Base-by-base conservation (phyloP, 768 basidiomycete genomes). In the Antrodiella citrinella region DNA sequence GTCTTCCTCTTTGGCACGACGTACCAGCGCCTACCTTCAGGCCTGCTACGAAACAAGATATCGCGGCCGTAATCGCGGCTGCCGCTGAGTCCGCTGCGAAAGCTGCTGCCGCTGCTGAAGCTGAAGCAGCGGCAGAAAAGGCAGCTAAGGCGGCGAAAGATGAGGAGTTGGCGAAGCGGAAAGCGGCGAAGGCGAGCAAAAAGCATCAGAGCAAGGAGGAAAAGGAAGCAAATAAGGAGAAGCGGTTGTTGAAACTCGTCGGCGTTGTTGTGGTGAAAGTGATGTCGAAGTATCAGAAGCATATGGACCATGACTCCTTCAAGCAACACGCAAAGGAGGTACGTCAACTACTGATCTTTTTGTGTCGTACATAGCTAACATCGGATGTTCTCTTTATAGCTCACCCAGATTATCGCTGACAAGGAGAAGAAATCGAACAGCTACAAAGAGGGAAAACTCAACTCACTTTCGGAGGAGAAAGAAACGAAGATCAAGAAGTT, bases 311-410 rank as follows among this genome's bases (percentile, higher is more conserved):
- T 45, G 92, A 96, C 4, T 64, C 73, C 48, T 97, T 98, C 78
- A 99, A 99, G 75, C 84, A 84, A 62, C 82, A 96, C 62, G 96
- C 96, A 2, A 91, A 92, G 64, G 91, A 97, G 80, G 95, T 91
- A 54, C 53, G 77, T 61, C 39, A 10, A n/a, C 2, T 46, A 23
- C 3, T 24, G 48, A n/a, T 49, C 26, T 30, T 45, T 49, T 41
- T 20, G 38, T 5, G 2, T 50, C 21, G 24, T 47, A 26, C n/a
- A 48, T 11, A 35, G 44, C 18, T 9, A 22, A n/a, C 2, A 30
- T 20, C 18, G 26, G 18, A 24, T 53, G 30, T 45, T 26, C 47
- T 20, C 26, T 40, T 21, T 49, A 3, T n/a, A 96, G 94, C 72
- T 96, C 53, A 92, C 92, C 0, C 76, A 86, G 51, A 63, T 90